Conservation (phyloP, 169 alveolate species). For the Eimeria falciformis region DNA sequence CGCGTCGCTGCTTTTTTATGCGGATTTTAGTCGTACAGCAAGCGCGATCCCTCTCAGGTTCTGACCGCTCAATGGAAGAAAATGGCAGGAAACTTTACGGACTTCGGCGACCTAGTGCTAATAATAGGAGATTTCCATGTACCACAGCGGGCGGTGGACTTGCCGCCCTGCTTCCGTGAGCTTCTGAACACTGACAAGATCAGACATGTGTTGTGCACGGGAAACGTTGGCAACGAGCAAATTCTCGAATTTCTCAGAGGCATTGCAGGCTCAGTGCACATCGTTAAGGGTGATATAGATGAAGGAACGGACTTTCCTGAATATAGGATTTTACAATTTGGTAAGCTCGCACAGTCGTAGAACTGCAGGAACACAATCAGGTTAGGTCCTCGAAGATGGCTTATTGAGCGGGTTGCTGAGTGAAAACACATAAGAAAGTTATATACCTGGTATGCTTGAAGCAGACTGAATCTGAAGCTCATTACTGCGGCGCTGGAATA, state of each 20-base stretch:
- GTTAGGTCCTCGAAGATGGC: too few species aligned
- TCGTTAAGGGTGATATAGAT: constrained; percentile 95
- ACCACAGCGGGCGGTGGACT: constrained; percentile 93
- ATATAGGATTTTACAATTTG: constrained; percentile 88
- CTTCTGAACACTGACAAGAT: constrained; percentile 90
- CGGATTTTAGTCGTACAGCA: too few species aligned
- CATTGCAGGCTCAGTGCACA: constrained; percentile 90
- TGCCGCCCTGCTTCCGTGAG: constrained; percentile 93
- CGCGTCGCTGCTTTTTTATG: too few species aligned
- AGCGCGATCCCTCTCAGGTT: too few species aligned
- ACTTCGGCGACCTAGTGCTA: constrained; percentile 86
- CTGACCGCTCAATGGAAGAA: not conserved
- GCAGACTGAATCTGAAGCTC: too few species aligned
- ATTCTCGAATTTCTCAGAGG: constrained; percentile 92
- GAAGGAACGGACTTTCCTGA: constrained; percentile 88
- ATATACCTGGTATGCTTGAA: too few species aligned
- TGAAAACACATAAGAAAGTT: too few species aligned
- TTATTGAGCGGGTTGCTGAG: too few species aligned
- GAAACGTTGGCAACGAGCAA: constrained; percentile 90
- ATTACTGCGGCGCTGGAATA: too few species aligned
- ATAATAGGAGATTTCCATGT: constrained; percentile 95
- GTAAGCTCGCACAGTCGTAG: too few species aligned
- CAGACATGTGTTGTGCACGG: constrained; percentile 90
- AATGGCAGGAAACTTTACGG: constrained; percentile 79
- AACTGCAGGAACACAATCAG: too few species aligned